Conservation (phyloP, 257 asterid species). For the Agastache rugosa region DNA sequence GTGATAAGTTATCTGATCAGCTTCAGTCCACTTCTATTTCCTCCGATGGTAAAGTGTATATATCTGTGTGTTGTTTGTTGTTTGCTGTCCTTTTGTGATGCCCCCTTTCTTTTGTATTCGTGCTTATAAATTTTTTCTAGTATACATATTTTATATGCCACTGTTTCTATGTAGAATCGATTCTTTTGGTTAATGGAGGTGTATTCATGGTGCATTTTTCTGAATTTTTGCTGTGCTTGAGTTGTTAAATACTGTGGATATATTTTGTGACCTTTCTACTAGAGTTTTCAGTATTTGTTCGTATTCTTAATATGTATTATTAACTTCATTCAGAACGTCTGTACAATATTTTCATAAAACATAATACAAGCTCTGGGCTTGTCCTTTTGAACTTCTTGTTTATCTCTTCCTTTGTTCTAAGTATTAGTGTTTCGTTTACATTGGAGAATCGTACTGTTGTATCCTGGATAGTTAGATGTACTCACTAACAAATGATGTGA, state of each 20-base stretch:
- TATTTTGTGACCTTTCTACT: conserved; percentile 15
- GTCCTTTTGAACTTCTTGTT: conserved; percentile 8
- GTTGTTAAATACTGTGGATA: not conserved
- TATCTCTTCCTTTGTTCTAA: conserved; percentile 9
- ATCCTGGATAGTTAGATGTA: not conserved
- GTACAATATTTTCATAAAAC: not conserved
- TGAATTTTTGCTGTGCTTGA: not conserved
- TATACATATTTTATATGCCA: not conserved
- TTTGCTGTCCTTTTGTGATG: conserved; percentile 14
- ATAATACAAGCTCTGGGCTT: not conserved
- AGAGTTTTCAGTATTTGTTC: not conserved
- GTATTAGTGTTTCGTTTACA: not conserved
- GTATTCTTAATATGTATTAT: not conserved
- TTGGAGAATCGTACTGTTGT: not conserved
- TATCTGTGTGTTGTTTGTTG: not conserved
- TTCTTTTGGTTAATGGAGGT: conserved; percentile 22
- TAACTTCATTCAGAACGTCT: conserved; percentile 16
- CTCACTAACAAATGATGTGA: conserved; percentile 1
- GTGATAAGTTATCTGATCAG: conserved; percentile 73
- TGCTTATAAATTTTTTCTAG: not conserved
- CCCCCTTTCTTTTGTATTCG: not conserved
- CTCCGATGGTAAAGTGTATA: conserved; percentile 58
- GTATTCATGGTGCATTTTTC: not conserved
- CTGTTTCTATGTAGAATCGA: not conserved
- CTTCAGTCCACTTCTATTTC: conserved; percentile 84